Conservation (phyloP, 768 basidiomycete species). For the Udeniomyces megalosporus region DNA sequence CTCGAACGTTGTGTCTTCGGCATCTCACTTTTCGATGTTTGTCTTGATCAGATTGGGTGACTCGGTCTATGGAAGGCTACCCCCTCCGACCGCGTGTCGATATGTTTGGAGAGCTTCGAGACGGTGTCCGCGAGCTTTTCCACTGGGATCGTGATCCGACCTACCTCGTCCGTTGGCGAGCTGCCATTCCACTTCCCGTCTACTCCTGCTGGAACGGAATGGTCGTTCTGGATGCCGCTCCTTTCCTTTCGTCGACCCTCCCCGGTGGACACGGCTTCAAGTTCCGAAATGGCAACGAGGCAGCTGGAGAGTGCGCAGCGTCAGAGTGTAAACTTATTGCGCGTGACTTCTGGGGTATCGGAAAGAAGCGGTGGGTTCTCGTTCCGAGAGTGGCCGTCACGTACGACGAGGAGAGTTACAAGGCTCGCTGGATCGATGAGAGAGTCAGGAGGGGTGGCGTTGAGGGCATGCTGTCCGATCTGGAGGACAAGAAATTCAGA, state of each 20-base stretch:
- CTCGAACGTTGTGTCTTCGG: too few species aligned
- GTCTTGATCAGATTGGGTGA: slow-evolving; percentile 10
- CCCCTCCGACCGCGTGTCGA: slow-evolving; percentile 14
- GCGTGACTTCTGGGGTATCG: slow-evolving; percentile 11
- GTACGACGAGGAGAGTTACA: slow-evolving; percentile 12
- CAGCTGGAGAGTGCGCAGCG: slow-evolving; percentile 12
- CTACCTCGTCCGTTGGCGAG: slow-evolving; percentile 12
- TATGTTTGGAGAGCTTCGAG: slow-evolving; percentile 15
- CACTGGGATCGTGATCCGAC: slow-evolving; percentile 11
- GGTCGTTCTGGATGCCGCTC: slow-evolving; percentile 9
- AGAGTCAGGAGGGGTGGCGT: slow-evolving; percentile 14
- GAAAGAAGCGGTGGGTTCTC: slow-evolving; percentile 13
- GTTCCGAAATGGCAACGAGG: slow-evolving; percentile 7
- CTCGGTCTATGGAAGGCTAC: slow-evolving; percentile 15
- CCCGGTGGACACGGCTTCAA: slow-evolving; percentile 8
- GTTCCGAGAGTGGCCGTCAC: slow-evolving; percentile 15
- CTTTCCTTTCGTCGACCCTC: slow-evolving; percentile 5
- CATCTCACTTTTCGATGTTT: not conserved
- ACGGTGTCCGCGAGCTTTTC: slow-evolving; percentile 16
- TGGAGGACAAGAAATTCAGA: slow-evolving; percentile 2
- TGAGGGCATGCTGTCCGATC: slow-evolving; percentile 8
- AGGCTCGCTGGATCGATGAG: slow-evolving; percentile 5
- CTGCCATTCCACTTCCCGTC: slow-evolving; percentile 9
- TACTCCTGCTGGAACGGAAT: slow-evolving; percentile 18
- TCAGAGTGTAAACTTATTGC: slow-evolving; percentile 17